These are phyloP conservation scores for Aspergillus flavus DNA, from an alignment of 2,329 filamentous ascomycete species.

Conservation along the genomic window DNA sequence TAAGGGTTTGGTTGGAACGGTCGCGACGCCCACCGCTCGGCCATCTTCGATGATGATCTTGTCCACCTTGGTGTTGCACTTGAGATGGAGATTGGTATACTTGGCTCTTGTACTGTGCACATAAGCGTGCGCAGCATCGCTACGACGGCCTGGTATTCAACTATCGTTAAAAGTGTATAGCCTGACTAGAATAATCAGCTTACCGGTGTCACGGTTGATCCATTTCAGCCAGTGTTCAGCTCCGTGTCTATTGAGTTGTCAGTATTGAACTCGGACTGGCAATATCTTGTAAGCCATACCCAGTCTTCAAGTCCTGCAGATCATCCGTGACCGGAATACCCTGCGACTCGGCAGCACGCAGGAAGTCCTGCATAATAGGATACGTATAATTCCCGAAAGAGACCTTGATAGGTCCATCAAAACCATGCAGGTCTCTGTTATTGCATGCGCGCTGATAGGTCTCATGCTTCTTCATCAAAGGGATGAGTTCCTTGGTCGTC, in stretches of 20 bases:
- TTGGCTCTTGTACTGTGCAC: slow-evolving; percentile 74
- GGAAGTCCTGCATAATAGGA: slow-evolving; percentile 79
- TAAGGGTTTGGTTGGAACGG: slow-evolving; percentile 70
- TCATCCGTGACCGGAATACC: slow-evolving; percentile 77
- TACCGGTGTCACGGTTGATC: slow-evolving; percentile 69
- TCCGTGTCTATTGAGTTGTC: slow-evolving; percentile 52
- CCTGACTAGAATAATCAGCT: background rate
- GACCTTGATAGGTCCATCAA: slow-evolving; percentile 79
- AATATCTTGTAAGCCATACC: slow-evolving; percentile 22
- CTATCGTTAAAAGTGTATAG: background rate
- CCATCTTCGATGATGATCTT: slow-evolving; percentile 75
- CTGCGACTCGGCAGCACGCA: slow-evolving; percentile 71
- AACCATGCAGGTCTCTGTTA: slow-evolving; percentile 69
- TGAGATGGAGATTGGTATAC: slow-evolving; percentile 70
- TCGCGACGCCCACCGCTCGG: slow-evolving; percentile 70
- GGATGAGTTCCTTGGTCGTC: slow-evolving; percentile 73
- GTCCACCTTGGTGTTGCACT: slow-evolving; percentile 76
- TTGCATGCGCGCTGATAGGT: slow-evolving; percentile 70
- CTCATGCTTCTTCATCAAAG: slow-evolving; percentile 79
- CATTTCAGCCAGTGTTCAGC: slow-evolving; percentile 85
- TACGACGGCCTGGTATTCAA: slow-evolving; percentile 66
- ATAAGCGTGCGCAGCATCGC: slow-evolving; percentile 76
- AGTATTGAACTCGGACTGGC: background rate
- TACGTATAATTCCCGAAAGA: slow-evolving; percentile 82
- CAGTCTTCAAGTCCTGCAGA: slow-evolving; percentile 66